phyloP scores from a whole-genome alignment of 116 monocot genomes.

The Phalaenopsis hybrid region DNA sequence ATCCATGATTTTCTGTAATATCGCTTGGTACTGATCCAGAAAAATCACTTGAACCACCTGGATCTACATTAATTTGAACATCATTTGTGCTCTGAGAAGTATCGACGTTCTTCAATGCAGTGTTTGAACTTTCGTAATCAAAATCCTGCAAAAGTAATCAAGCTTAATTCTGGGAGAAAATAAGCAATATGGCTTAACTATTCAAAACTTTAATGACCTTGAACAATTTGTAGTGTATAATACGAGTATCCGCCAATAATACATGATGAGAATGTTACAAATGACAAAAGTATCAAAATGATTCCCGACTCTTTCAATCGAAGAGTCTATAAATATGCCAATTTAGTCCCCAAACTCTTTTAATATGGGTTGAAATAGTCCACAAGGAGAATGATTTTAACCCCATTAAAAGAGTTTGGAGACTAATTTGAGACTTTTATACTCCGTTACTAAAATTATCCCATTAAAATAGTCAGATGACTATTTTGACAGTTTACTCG shows the following conservation, averaged over 20 bases:
- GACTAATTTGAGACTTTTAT: no score
- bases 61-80: constrained; percentile 8
- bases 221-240: not conserved
- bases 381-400: no score
- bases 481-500: no score
- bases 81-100: constrained; percentile 15
- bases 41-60: constrained; percentile 9
- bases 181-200: not conserved
- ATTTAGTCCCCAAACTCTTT: no score
- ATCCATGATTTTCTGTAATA: constrained; percentile 11
- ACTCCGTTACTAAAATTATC: no score
- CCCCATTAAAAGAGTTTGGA: no score
- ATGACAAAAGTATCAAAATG: no score
- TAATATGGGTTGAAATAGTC: no score
- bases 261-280: not conserved
- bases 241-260: not conserved
- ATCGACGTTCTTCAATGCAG: constrained; percentile 13
- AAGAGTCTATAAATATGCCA: no score
- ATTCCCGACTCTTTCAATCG: no score
- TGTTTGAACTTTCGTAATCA: constrained; percentile 17
- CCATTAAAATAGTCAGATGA: no score
- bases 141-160: constrained; percentile 26
- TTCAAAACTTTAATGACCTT: not conserved
- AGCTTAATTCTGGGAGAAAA: not conserved
- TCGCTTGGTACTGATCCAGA: constrained; percentile 16